phyloP scores from a whole-genome alignment of 164 flowering plant genomes.

The Magnolia sinica region DNA sequence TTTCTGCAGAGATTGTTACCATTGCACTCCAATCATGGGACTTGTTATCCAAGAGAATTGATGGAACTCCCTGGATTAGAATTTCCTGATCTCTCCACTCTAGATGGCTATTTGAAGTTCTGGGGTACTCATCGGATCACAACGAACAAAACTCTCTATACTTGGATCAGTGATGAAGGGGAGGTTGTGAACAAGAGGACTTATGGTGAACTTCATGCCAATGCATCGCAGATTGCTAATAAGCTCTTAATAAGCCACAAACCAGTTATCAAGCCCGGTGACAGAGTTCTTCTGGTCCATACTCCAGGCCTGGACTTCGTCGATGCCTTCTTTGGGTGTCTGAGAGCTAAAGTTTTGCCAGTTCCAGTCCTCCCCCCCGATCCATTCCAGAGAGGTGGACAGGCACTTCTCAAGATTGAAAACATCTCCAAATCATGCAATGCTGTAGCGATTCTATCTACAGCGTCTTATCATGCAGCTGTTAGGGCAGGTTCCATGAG shows the following conservation, averaged over 20 bases:
- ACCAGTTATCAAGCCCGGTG: conserved; percentile 65
- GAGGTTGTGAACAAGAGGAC: conserved; percentile 41
- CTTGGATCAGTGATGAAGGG: conserved; percentile 70
- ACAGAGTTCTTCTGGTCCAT: conserved; percentile 66
- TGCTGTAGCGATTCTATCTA: conserved; percentile 71
- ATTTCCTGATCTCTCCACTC: conserved; percentile 55
- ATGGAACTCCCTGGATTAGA: conserved; percentile 43
- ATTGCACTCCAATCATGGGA: conserved; percentile 22
- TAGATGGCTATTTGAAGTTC: conserved; percentile 62
- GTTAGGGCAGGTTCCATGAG: conserved; percentile 61
- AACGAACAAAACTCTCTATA: conserved; percentile 42
- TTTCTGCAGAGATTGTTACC: conserved; percentile 52
- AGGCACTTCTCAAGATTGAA: conserved; percentile 69
- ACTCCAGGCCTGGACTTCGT: conserved; percentile 74
- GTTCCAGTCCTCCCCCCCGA: conserved; percentile 83
- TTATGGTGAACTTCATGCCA: conserved; percentile 50
- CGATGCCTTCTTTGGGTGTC: conserved; percentile 80
- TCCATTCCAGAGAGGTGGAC: conserved; percentile 77
- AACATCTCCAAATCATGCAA: conserved; percentile 62
- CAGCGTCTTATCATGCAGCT: conserved; percentile 52
- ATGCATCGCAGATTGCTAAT: conserved; percentile 67
- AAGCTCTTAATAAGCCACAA: conserved; percentile 49
- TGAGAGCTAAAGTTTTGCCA: conserved; percentile 66
- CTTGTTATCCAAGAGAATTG: conserved; percentile 18
- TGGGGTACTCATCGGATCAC: conserved; percentile 58